A percentile compares a stretch with the other conserved stretches of the same genome.
These are phyloP conservation scores for Epichloe aotearoae DNA, from an alignment of 2,329 filamentous ascomycete genomes.

Conservation along the genomic window DNA sequence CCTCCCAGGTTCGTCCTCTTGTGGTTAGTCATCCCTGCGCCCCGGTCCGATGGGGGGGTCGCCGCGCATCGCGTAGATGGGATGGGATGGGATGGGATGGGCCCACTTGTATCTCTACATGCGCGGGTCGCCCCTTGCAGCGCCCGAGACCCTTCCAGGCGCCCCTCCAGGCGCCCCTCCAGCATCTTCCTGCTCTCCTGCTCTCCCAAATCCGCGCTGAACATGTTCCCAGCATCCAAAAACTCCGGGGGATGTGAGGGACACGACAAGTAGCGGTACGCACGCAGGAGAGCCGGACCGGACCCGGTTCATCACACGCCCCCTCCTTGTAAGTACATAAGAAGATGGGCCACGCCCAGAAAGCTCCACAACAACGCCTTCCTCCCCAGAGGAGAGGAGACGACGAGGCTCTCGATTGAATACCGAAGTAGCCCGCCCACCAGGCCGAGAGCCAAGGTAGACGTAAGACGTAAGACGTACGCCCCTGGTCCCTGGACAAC, in stretches of 20 bases:
- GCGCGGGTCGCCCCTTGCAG: not conserved
- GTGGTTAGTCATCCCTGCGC: constrained; percentile 1
- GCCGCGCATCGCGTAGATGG: constrained; percentile 8
- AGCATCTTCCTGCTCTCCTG: no score
- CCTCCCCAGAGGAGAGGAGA: no score
- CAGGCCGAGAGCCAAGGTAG: constrained; percentile 4
- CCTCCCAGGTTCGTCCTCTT: not conserved
- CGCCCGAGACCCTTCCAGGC: not conserved
- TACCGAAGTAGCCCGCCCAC: constrained; percentile 6
- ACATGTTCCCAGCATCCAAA: not conserved
- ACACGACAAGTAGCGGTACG: not conserved
- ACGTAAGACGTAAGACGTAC: constrained; percentile 2
- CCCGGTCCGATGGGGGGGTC: constrained; percentile 3
- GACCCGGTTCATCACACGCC: not conserved
- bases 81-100: not conserved
- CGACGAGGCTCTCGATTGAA: constrained; percentile 5
- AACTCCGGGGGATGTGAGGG: not conserved
- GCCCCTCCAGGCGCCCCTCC: no score
- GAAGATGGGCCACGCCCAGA: not conserved
- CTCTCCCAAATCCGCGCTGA: no score
- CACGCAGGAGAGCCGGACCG: not conserved
- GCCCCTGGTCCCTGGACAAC: not conserved
- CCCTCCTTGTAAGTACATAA: not conserved
- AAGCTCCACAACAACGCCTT: not conserved
- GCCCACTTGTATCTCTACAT: constrained; percentile 1